Conservation (phyloP, 2,329 filamentous ascomycete species). For the Monosporascus sp. region DNA sequence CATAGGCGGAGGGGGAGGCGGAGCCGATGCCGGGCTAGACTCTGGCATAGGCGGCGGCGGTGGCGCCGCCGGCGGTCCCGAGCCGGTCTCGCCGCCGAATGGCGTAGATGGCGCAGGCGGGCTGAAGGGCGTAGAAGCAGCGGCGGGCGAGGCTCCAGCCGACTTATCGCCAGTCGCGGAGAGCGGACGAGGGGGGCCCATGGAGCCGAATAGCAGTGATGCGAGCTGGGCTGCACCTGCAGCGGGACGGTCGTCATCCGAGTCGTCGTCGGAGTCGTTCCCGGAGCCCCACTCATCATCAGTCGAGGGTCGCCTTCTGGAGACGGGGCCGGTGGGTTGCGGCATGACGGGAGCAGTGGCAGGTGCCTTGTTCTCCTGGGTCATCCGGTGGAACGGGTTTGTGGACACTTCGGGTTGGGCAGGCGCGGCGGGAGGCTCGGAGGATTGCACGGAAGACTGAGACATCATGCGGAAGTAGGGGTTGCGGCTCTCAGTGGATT, state of each 20-base stretch:
- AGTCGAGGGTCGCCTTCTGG: constrained; percentile 47
- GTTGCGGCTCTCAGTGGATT: constrained; percentile 76
- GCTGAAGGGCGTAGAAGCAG: constrained; percentile 29
- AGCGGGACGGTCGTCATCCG: constrained; percentile 72
- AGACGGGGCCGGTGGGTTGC: constrained; percentile 46
- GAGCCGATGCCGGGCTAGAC: constrained; percentile 20
- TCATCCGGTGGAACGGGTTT: constrained; percentile 91
- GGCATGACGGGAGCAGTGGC: constrained; percentile 33
- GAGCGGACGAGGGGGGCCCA: constrained; percentile 86
- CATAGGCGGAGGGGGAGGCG: constrained; percentile 34
- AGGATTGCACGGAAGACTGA: constrained; percentile 41
- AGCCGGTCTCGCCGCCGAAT: constrained; percentile 26
- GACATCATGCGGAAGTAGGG: constrained; percentile 91
- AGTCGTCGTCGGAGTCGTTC: constrained; percentile 68
- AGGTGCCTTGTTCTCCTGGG: constrained; percentile 54
- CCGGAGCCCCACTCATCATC: constrained; percentile 84
- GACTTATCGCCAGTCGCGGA: constrained; percentile 74
- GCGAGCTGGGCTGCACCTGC: constrained; percentile 88
- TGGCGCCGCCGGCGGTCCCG: constrained; percentile 24
- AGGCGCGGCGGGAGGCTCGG: constrained; percentile 44
- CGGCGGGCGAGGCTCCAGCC: constrained; percentile 34
- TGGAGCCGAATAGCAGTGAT: constrained; percentile 92
- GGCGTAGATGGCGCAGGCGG: constrained; percentile 24
- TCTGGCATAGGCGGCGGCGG: constrained; percentile 34
- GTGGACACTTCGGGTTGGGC: constrained; percentile 63